Percentiles rank a stretch among this genome's conserved stretches.
These are phyloP conservation scores for Tuber magnatum DNA, from an alignment of 495 filamentous ascomycete species.

Conservation along the genomic window DNA sequence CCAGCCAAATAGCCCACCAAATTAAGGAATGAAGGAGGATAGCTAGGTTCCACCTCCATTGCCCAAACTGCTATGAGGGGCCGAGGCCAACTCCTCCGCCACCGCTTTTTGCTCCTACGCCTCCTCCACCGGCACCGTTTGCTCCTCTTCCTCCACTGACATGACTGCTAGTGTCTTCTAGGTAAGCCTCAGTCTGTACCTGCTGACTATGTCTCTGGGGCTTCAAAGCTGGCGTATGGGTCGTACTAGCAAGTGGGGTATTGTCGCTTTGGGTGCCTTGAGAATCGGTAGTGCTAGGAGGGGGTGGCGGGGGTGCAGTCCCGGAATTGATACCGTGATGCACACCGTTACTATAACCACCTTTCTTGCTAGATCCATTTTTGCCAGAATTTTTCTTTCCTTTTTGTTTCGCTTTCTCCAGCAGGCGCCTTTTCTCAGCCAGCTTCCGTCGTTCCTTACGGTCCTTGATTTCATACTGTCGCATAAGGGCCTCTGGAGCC, in stretches of 20 bases:
- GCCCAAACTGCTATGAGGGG: constrained; percentile 19
- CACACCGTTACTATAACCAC: constrained; percentile 9
- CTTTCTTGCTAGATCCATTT: constrained; percentile 55
- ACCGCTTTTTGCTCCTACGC: constrained; percentile 9
- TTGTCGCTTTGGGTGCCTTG: constrained; percentile 40
- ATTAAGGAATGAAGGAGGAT: constrained; percentile 2
- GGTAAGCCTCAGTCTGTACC: constrained; percentile 37
- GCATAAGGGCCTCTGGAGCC: constrained; percentile 74
- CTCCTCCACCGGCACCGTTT: constrained; percentile 20
- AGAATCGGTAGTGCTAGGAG: constrained; percentile 38
- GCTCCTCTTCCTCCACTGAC: constrained; percentile 36
- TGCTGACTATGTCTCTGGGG: constrained; percentile 38
- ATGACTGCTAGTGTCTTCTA: constrained; percentile 34
- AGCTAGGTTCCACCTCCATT: constrained; percentile 8
- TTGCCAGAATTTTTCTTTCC: constrained; percentile 63
- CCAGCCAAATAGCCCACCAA: constrained; percentile 19
- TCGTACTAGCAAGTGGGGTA: constrained; percentile 37
- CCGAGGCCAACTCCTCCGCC: constrained; percentile 9
- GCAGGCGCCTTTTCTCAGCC: constrained; percentile 71
- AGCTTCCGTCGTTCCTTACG: constrained; percentile 71
- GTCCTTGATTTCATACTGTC: constrained; percentile 91
- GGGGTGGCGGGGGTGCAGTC: constrained; percentile 30
- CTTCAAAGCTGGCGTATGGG: constrained; percentile 32
- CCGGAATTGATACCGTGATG: constrained; percentile 21
- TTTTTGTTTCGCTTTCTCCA: constrained; percentile 95